Evolutionary conservation across 805 yeast genomes (phyloP), one percentile per base, ranked within the genome.

Genomic region (Candida coquimbonensis): DNA sequence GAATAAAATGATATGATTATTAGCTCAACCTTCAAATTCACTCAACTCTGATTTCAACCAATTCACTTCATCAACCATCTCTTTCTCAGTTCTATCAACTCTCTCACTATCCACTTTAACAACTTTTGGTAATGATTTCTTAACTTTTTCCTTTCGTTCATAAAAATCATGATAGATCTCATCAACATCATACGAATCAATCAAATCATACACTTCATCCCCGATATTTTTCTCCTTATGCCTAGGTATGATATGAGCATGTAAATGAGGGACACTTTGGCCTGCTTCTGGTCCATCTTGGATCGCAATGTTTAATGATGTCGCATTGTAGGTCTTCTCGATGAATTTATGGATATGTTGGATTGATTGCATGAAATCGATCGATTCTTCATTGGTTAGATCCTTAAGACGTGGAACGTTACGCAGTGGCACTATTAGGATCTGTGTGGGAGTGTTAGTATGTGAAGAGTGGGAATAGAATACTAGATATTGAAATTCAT

Each of bases 271-370:
- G 3, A 93, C 82, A n/a, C 90, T 78, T 61, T 93, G 99, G 4
- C 99, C 99, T 1, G 97, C 91, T 42, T 88, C 88, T 0, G 89
- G 86, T 0, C 99, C 99, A 61, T 93, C 99, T 62, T 93, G 99
- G 48, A 95, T 87, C 11, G 97, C 91, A 36, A 93, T 74, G 60
- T 95, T 95, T 49, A 89, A 59, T 1, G 96, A 72, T 54, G 90
- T 95, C 2, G 96, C 95, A 33, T 80, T 73, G 62, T 81, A 93
- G 12, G 73, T 68, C 47, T 71, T 57, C 51, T 75, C 81, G 14
- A 93, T 80, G 51, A 89, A 83, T 44, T 67, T 65, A 49, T 88
- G 81, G 0, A 93, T 73, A 40, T 75, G 57, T 53, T 87, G 96
- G 9, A 93, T 68, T 0, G 96, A 79, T 24, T 64, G 63, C 73